phyloP scores from a whole-genome alignment of 257 asterid species.

The Henckelia pumila region DNA sequence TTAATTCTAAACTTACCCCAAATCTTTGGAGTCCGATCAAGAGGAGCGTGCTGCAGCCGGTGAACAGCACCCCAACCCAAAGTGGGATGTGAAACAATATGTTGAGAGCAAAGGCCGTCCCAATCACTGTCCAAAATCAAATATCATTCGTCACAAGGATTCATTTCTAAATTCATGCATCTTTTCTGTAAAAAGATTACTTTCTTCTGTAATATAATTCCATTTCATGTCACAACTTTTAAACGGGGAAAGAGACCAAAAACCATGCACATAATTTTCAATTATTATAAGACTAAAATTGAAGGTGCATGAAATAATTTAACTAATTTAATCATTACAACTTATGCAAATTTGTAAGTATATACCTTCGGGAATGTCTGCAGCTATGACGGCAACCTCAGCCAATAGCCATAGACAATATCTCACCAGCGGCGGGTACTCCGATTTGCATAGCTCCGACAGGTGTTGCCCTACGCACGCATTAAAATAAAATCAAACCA shows the following conservation, averaged over 20 bases:
- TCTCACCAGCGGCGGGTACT: constrained; percentile 62
- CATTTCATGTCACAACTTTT: too few species aligned
- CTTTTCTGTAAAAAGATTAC: not conserved
- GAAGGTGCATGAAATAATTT: too few species aligned
- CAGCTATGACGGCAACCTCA: constrained; percentile 90
- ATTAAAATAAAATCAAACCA: not conserved
- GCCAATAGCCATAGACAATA: constrained; percentile 79
- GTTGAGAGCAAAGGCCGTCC: constrained; percentile 90
- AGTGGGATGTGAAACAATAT: constrained; percentile 75
- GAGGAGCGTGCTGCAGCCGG: constrained; percentile 81
- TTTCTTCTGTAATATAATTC: too few species aligned
- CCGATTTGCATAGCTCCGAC: constrained; percentile 74
- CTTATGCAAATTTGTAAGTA: not conserved
- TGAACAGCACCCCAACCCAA: constrained; percentile 86
- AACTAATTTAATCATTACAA: too few species aligned
- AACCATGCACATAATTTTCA: too few species aligned
- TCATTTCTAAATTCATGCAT: not conserved
- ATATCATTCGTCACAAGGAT: not conserved
- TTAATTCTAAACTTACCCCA: constrained; percentile 47
- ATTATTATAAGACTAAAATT: too few species aligned
- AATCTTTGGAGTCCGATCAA: constrained; percentile 74
- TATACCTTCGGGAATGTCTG: constrained; percentile 98
- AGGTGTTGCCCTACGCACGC: constrained; percentile 61
- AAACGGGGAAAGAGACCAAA: not conserved
- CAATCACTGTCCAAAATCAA: constrained; percentile 57